Conservation (phyloP, 1,284 basidiomycete species). For the Amylostereum areolatum region DNA sequence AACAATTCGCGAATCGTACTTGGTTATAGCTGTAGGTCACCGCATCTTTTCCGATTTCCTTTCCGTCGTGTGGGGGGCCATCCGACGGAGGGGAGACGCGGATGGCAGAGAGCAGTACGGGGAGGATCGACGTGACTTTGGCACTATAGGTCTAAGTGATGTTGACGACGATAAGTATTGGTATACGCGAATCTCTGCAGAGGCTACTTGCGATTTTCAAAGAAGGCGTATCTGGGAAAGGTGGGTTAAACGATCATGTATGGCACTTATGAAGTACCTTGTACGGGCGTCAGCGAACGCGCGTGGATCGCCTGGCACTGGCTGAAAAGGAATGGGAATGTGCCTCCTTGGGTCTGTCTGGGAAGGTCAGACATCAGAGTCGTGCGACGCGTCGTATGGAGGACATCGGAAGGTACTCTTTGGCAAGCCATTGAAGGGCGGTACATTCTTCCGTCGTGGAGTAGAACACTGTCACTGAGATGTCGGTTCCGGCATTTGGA, state of each 20-base stretch:
- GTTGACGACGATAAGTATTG: constrained; percentile 30
- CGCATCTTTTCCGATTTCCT: constrained; percentile 62
- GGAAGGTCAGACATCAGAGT: background rate
- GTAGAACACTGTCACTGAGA: constrained; percentile 63
- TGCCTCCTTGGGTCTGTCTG: constrained; percentile 86
- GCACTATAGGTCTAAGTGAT: constrained; percentile 68
- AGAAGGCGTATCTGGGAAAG: constrained; percentile 52
- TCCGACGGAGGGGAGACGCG: constrained; percentile 70
- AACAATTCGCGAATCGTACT: constrained; percentile 31
- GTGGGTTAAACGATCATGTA: background rate
- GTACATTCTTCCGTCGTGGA: constrained; percentile 74
- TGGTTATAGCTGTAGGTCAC: constrained; percentile 68
- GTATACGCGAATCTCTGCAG: constrained; percentile 42
- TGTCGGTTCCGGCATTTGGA: constrained; percentile 34
- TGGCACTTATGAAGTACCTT: constrained; percentile 45
- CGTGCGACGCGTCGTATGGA: background rate
- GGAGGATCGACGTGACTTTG: constrained; percentile 68
- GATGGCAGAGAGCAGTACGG: constrained; percentile 80
- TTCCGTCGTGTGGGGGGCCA: constrained; percentile 59
- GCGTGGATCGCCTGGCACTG: constrained; percentile 94
- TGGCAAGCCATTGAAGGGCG: constrained; percentile 91
- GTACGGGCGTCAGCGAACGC: constrained; percentile 73
- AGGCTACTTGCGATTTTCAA: constrained; percentile 61
- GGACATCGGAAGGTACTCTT: constrained; percentile 45
- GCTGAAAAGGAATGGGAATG: constrained; percentile 87